These are phyloP conservation scores for Dictyostelium purpureum DNA, from an alignment of 78 protist genomes.

Conservation along the genomic window DNA sequence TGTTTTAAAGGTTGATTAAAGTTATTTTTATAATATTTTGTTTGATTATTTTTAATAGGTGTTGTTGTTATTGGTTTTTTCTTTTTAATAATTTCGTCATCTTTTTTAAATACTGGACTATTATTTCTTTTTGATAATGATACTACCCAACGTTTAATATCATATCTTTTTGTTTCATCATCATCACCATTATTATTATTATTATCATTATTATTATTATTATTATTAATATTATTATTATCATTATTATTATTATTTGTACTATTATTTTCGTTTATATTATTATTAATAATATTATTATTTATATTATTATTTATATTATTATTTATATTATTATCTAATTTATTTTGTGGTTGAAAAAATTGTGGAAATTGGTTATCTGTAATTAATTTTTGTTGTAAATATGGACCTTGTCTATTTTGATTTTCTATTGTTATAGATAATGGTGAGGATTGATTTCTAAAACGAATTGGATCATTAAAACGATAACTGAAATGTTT, in stretches of 20 bases:
- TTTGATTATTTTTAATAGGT: background rate
- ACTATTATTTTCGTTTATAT: background rate
- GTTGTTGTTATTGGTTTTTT: background rate
- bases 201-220: background rate
- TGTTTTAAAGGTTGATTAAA: conserved; percentile 41
- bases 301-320: background rate
- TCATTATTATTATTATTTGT: background rate
- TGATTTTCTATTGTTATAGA: conserved; percentile 15
- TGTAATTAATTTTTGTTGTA: background rate
- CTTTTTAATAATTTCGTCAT: background rate
- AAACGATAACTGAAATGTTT: conserved; percentile 49
- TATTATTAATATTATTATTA: background rate
- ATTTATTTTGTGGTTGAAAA: background rate
- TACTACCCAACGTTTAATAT: conserved; percentile 67
- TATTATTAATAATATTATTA: background rate
- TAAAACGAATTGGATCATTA: conserved; percentile 59
- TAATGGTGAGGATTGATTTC: conserved; percentile 18
- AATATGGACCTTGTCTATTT: background rate
- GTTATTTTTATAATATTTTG: background rate
- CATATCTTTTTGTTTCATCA: conserved; percentile 23
- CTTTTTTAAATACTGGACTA: background rate
- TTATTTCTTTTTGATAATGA: conserved; percentile 30
- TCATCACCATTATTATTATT: background rate
- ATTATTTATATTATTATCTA: background rate
- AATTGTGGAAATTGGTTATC: background rate